These are phyloP conservation scores for Cryptosporidium canis DNA, from an alignment of 169 alveolate genomes.

Conservation along the genomic window DNA sequence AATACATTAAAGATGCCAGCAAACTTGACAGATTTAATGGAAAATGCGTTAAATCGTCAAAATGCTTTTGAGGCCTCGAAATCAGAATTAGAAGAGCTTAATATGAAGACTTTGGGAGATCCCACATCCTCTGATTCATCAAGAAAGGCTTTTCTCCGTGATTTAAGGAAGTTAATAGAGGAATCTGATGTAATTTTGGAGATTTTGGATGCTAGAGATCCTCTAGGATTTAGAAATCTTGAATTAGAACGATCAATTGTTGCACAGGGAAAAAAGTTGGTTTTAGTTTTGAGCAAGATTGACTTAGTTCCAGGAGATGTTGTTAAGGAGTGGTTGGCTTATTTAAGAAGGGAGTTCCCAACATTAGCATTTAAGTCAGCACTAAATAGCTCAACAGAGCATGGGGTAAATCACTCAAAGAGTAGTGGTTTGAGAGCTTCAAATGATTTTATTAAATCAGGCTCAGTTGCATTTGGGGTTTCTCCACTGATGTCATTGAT, in stretches of 20 bases:
- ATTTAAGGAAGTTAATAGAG: conserved; percentile 84
- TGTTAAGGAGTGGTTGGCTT: conserved; percentile 76
- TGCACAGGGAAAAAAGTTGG: conserved; percentile 86
- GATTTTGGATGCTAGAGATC: conserved; percentile 94
- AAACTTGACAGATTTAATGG: conserved; percentile 6
- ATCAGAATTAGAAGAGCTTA: conserved; percentile 42
- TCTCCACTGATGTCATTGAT: conserved; percentile 85
- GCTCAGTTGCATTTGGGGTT: conserved; percentile 85
- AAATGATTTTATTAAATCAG: conserved; percentile 75
- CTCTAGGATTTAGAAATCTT: conserved; percentile 87
- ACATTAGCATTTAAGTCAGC: conserved; percentile 78
- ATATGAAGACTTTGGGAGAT: background rate
- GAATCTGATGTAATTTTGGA: conserved; percentile 88
- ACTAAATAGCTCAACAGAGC: conserved; percentile 74
- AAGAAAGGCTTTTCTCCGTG: conserved; percentile 81
- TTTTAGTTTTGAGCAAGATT: conserved; percentile 90
- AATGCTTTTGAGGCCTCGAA: conserved; percentile 72
- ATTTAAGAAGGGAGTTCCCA: conserved; percentile 74
- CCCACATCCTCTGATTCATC: conserved; percentile 75
- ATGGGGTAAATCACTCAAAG: conserved; percentile 45
- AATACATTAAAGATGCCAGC: background rate
- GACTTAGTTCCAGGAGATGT: conserved; percentile 92
- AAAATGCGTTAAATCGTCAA: conserved; percentile 37
- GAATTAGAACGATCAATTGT: conserved; percentile 87
- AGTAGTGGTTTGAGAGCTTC: conserved; percentile 48